Base-by-base conservation (phyloP, 106 monocot genomes). In the Allium fistulosum region DNA sequence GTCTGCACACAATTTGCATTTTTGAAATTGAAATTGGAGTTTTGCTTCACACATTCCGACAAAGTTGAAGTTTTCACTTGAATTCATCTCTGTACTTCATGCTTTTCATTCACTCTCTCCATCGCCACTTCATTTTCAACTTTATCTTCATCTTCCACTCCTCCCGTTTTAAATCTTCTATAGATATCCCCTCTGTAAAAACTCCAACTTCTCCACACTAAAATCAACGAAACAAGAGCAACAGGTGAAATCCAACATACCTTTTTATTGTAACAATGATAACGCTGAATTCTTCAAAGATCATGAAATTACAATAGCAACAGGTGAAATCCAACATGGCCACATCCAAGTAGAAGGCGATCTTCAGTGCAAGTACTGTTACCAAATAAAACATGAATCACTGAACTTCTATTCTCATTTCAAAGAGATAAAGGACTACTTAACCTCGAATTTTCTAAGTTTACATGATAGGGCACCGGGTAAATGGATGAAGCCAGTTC, bases 111-210 rank as follows among this genome's bases (percentile, higher is more conserved):
- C 2, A 53, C 15, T 53, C 5, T 53, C 53, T 53, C 53, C 53
- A 53, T 53, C 11, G 60, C 60, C 17, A 60, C 60, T 27, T 9
- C 60, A 26, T 26, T 60, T 7, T 60, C 60, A 28, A 28, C 2
- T 28, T 28, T 28, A 3, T 28, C 3, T 26, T 27, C 60, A 11
- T 3, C 46, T 15, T 12, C 63, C 67, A 12, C 72, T 37, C n/a
- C 47, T 37, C 27, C 63, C 4, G 45, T 76, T 51, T 87, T 68
- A 46, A 80, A 87, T 72, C 57, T 90, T 3, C 90, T 90, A 57
- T 87, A 94, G 50, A 94, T 84, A 49, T 94, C 94, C 1, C 94
- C 65, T 56, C 48, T 74, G 65, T 94, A 94, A 61, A 90, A 94
- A 6, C 80, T 46, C 74, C 66, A 80, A 7, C 90, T 94, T 74